Conservation (phyloP, 176 grass and related monocot species). For the Eremochloa ophiuroides region DNA sequence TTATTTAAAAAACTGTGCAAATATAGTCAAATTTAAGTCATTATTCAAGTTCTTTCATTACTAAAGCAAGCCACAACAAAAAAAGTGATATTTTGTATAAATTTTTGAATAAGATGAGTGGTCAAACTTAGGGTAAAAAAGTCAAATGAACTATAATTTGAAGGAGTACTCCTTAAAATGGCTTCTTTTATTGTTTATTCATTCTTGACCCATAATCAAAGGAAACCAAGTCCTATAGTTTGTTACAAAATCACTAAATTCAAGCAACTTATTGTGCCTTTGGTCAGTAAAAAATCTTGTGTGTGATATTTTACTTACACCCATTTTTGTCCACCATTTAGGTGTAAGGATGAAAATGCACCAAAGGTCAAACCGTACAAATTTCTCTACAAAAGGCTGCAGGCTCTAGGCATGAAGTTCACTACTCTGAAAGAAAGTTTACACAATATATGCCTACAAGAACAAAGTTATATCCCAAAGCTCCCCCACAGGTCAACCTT, state of each 20-base stretch:
- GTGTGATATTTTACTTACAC: neutral
- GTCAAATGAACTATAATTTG: too few relatives aligned
- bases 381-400: constrained; percentile 2
- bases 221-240: too few relatives aligned
- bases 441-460: neutral
- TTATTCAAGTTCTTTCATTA: too few relatives aligned
- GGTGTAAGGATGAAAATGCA: neutral
- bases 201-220: too few relatives aligned
- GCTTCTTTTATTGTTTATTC: too few relatives aligned
- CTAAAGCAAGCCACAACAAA: too few relatives aligned
- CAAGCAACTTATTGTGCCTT: neutral
- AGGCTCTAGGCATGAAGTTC: constrained; percentile 22
- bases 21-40: too few relatives aligned
- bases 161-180: too few relatives aligned
- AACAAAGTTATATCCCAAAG: neutral
- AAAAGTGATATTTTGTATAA: too few relatives aligned
- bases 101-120: too few relatives aligned
- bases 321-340: neutral
- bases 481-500: neutral
- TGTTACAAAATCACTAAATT: neutral
- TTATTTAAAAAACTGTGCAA: too few relatives aligned
- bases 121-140: too few relatives aligned
- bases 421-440: constrained; percentile 22
- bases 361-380: constrained; percentile 18
- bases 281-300: neutral